Evolutionary conservation across 169 alveolate genomes (phyloP).

Genomic region (Cardiosporidium cionae): DNA sequence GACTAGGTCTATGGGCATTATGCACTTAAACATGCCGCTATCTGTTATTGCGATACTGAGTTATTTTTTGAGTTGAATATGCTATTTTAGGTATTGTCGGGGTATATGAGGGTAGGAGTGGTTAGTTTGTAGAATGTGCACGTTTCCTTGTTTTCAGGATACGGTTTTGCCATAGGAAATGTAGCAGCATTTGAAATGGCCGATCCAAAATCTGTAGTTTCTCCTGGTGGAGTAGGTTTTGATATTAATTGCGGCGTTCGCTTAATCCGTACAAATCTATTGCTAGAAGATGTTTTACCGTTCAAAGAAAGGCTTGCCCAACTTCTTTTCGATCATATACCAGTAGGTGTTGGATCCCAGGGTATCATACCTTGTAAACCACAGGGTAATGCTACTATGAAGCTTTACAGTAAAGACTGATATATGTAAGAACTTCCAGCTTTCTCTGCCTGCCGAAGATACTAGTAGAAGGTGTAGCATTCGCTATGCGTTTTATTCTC

Average conservation of each 20-base stretch:
- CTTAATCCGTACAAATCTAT: slow-evolving; percentile 46
- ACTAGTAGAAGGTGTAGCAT: too few species aligned
- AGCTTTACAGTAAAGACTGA: too few species aligned
- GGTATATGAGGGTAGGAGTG: too few species aligned
- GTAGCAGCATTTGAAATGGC: slow-evolving; percentile 81
- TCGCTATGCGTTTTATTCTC: too few species aligned
- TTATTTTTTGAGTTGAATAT: too few species aligned
- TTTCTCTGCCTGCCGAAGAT: too few species aligned
- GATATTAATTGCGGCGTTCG: slow-evolving; percentile 83
- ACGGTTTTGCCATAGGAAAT: slow-evolving; percentile 80
- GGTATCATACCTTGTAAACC: slow-evolving; percentile 50
- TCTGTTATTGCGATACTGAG: too few species aligned
- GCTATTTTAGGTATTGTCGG: too few species aligned
- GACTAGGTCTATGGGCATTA: too few species aligned
- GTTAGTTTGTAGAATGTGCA: too few species aligned
- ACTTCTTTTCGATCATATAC: slow-evolving; percentile 70
- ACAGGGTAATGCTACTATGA: not conserved
- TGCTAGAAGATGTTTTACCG: slow-evolving; percentile 38
- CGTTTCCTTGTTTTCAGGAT: slow-evolving; percentile 52
- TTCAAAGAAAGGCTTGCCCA: slow-evolving; percentile 64
- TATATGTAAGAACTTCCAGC: too few species aligned
- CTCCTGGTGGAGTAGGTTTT: slow-evolving; percentile 85
- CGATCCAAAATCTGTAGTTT: slow-evolving; percentile 59
- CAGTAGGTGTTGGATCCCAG: slow-evolving; percentile 81
- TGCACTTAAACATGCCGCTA: too few species aligned